These are phyloP conservation scores for Colletotrichum gloeosporioides DNA, from an alignment of 2,329 filamentous ascomycete species.

Conservation along the genomic window DNA sequence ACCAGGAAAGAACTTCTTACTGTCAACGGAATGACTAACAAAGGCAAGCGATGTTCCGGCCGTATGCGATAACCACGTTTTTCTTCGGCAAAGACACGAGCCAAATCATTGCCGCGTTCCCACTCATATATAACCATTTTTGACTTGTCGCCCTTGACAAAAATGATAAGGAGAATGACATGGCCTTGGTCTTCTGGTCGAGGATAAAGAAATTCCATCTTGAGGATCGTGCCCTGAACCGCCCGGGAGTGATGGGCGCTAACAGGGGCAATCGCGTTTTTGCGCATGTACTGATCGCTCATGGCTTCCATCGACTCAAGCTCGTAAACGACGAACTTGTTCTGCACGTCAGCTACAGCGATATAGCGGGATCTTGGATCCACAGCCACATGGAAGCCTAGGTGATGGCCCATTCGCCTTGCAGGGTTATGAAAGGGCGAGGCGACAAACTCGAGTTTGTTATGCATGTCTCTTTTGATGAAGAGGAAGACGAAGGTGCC, in stretches of 20 bases:
- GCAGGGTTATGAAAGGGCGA: constrained; percentile 63
- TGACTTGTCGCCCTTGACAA: constrained; percentile 53
- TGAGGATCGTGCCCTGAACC: constrained; percentile 77
- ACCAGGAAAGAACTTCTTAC: constrained; percentile 74
- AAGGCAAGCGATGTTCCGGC: constrained; percentile 62
- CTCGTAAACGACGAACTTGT: constrained; percentile 74
- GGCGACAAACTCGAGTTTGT: constrained; percentile 64
- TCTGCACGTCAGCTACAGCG: constrained; percentile 74
- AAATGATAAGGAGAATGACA: constrained; percentile 77
- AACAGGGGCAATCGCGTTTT: constrained; percentile 63
- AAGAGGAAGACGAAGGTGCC: constrained; percentile 81
- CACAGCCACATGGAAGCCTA: constrained; percentile 72
- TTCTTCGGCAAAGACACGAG: constrained; percentile 48
- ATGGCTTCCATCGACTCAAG: constrained; percentile 63
- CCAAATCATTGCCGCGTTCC: constrained; percentile 57
- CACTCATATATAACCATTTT: constrained; percentile 66
- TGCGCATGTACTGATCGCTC: constrained; percentile 51
- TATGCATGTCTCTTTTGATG: constrained; percentile 51
- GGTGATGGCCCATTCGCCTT: constrained; percentile 56
- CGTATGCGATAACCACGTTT: constrained; percentile 57
- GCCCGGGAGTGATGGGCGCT: constrained; percentile 45
- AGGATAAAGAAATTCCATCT: constrained; percentile 86
- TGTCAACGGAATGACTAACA: constrained; percentile 74
- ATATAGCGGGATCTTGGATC: constrained; percentile 76
- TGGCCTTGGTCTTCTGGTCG: constrained; percentile 68